Evolutionary conservation across 1,139 yeast genomes (phyloP), one percentile per base, ranked within the genome.

Genomic region (Blastobotrys serpentis): DNA sequence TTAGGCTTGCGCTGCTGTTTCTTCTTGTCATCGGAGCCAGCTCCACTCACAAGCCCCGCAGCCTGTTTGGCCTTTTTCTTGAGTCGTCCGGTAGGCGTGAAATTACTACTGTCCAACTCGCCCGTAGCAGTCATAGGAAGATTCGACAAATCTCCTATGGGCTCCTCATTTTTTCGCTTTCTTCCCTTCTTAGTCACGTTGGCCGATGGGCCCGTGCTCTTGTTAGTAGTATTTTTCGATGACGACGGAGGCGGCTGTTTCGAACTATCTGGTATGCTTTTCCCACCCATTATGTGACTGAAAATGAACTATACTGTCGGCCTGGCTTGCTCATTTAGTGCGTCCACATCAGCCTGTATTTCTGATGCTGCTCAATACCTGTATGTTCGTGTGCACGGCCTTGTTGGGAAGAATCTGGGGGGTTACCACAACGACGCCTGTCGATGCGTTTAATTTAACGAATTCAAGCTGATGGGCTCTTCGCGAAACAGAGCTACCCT

Each of bases 151-250:
- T 29, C 32, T 4, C 13, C 32, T 10, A 33, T 19, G 10, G 23
- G 41, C n/a, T 25, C 25, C 23, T 46, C 34, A 37, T 48, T 48
- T 25, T 48, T 48, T 11, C 51, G 40, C 19, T 48, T 48, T 10
- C 51, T 38, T 3, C 46, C 44, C 43, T 44, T 48, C 36, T 48
- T 48, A 13, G 13, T 29, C 13, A 7, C 13, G 32, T 29, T 29
- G 13, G 26, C 26, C 26, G 26, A 23, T 23, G 26, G 26, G 26
- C 26, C 26, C 26, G 26, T 37, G n/a, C 11, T 18, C 23, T 10
- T 18, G 13, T 21, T 18, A 4, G 41, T 19, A 18, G 23, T 18
- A 23, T 6, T 10, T 10, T 23, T 23, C 26, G 32, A 6, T 11
- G 32, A 11, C 32, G 32, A 11, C 7, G 32, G 32, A 11, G 7